Evolutionary conservation across 164 flowering plant species (phyloP).

Genomic region (Paratinospora sagittata): DNA sequence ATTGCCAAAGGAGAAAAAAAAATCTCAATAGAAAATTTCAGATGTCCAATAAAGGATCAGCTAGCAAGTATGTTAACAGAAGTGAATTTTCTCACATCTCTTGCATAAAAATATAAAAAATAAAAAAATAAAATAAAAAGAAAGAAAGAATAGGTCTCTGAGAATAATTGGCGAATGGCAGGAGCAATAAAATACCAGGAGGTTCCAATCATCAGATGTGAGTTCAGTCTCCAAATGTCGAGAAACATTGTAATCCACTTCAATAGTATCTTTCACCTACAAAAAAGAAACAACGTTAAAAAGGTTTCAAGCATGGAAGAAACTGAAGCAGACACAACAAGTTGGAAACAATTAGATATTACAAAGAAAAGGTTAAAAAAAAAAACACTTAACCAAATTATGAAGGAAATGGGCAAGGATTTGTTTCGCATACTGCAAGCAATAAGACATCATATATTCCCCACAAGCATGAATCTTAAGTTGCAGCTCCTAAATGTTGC

Average conservation of each 20-base stretch:
- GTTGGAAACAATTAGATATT: neutral
- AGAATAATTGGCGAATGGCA: no score
- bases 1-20: no score
- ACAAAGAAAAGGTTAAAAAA: neutral
- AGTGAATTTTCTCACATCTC: no score
- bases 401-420: neutral
- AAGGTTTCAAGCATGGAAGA: neutral
- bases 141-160: no score
- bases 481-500: neutral
- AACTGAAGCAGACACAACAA: neutral
- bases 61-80: no score
- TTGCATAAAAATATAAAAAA: no score
- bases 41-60: no score
- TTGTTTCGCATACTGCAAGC: neutral
- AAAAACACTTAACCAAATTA: neutral
- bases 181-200: constrained; percentile 49
- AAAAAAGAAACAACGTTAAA: neutral
- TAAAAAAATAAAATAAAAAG: no score
- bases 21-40: no score
- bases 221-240: constrained; percentile 79
- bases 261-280: constrained; percentile 91
- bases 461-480: neutral
- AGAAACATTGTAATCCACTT: constrained; percentile 92
- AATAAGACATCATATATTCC: neutral
- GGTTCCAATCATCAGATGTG: constrained; percentile 61